These are phyloP conservation scores for Penicillium crustosum DNA, from an alignment of 2,329 filamentous ascomycete genomes.

Conservation along the genomic window DNA sequence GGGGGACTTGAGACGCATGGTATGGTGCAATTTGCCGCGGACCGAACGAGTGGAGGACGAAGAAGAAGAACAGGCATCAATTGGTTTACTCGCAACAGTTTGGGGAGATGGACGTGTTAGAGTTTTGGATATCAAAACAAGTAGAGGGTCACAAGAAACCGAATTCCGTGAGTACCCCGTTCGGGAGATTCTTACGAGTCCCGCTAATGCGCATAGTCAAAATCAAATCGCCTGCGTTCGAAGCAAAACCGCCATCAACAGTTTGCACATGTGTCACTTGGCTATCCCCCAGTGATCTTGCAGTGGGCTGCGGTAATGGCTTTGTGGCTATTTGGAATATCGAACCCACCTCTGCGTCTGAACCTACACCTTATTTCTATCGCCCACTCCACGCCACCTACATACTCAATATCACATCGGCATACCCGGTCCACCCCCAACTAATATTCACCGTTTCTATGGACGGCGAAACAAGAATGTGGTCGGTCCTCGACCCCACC, in stretches of 20 bases:
- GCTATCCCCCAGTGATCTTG: slow-evolving; percentile 56
- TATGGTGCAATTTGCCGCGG: slow-evolving; percentile 56
- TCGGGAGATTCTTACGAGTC: not conserved
- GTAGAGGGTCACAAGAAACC: slow-evolving; percentile 24
- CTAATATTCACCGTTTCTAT: slow-evolving; percentile 54
- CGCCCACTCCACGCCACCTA: slow-evolving; percentile 40
- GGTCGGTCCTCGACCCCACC: slow-evolving; percentile 52
- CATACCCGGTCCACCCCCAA: slow-evolving; percentile 55
- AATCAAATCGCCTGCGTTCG: slow-evolving; percentile 51
- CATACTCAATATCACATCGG: slow-evolving; percentile 44
- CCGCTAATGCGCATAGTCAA: slow-evolving; percentile 34
- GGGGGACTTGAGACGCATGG: slow-evolving; percentile 55
- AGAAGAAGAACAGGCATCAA: slow-evolving; percentile 27
- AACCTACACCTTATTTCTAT: slow-evolving; percentile 38
- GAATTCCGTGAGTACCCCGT: slow-evolving; percentile 34
- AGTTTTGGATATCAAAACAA: slow-evolving; percentile 53
- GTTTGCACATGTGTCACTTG: slow-evolving; percentile 59
- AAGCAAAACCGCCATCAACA: slow-evolving; percentile 50
- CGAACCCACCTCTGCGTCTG: slow-evolving; percentile 18
- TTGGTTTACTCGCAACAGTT: slow-evolving; percentile 58
- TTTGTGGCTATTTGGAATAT: slow-evolving; percentile 56
- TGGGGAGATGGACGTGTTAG: slow-evolving; percentile 60
- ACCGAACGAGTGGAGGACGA: slow-evolving; percentile 32
- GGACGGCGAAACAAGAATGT: slow-evolving; percentile 56
- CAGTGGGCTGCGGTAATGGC: slow-evolving; percentile 58